Conservation (phyloP, 495 filamentous ascomycete species). For the Mycothermus thermophilus region DNA sequence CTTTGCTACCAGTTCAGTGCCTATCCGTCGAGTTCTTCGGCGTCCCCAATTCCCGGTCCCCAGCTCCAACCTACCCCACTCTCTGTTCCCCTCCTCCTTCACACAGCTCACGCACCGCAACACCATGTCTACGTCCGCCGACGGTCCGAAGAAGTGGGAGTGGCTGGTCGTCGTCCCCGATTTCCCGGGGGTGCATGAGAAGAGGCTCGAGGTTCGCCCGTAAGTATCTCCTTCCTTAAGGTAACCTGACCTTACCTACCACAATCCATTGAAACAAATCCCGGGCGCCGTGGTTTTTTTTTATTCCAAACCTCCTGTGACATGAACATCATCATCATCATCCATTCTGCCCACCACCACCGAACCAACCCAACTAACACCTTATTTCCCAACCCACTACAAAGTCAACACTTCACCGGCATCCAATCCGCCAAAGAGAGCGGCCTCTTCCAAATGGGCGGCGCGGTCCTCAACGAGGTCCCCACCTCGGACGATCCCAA, state of each 20-base stretch:
- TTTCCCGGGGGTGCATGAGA: constrained; percentile 46
- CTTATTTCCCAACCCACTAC: no score
- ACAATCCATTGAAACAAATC: no score
- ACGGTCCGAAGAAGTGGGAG: constrained; percentile 48
- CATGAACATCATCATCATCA: neutral
- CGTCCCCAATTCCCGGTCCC: no score
- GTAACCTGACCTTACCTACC: no score
- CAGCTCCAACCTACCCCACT: neutral
- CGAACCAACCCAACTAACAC: no score
- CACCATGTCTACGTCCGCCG: constrained; percentile 29
- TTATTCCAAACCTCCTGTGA: no score
- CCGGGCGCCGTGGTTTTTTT: no score
- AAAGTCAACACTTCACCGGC: constrained; percentile 43
- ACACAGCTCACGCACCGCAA: constrained; percentile 1
- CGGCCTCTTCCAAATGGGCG: constrained; percentile 43
- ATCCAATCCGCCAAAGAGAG: constrained; percentile 30
- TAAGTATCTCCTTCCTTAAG: constrained; percentile 32
- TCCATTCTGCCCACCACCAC: no score
- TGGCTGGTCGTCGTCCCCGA: constrained; percentile 83
- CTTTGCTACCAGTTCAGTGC: no score
- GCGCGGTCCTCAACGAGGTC: constrained; percentile 55
- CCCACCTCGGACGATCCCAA: constrained; percentile 46
- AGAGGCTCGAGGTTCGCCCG: constrained; percentile 59
- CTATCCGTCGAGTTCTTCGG: no score
- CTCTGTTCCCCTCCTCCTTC: neutral